Evolutionary conservation across 805 yeast species (phyloP), one percentile per base, ranked within the genome.

Genomic region (Cyberlindnera galapagoensis): DNA sequence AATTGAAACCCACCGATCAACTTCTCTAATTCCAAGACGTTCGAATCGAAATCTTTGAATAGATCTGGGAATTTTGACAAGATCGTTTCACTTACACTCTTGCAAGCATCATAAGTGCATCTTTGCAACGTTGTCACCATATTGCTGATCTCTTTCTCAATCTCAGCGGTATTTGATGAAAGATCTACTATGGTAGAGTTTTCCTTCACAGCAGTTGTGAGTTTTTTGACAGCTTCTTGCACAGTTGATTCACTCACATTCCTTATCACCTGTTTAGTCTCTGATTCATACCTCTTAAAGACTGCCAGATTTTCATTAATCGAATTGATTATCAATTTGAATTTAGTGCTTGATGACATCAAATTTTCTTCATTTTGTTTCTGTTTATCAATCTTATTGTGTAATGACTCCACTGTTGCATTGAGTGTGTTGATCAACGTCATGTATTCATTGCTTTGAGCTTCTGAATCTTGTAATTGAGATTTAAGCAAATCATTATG

Each of bases 401-500:
- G 56, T 5, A 51, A 38, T 6, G 43, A 34, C 8, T 51, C 55
- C 6, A 50, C 45, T 0, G 54, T 46, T 4, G 46, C 39, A 29
- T 51, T 49, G 26, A 58, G 38, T 1, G 54, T 46, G 19, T 44
- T 46, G 10, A 54, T 51, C 15, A 45, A 20, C 3, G 54, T 44
- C 28, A 40, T 34, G 33, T 42, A 46, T 15, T 42, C 50, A 18
- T 44, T 38, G 30, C 38, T 41, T 31, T 49, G 47, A 2, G 40
- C 25, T 26, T 48, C 52, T 3, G 40, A 33, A 8, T 42, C 41
- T n/a, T 47, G 28, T 9, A 46, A 34, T 29, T 43, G 49, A 10
- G 35, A 18, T 15, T 47, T 56, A 26, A 56, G 51, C 13, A 34
- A 38, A 20, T 51, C 47, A 33, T 65, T 56, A 39, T 69, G 69